phyloP scores from a whole-genome alignment of 1,284 basidiomycete genomes.

The Moniliophthora roreri region DNA sequence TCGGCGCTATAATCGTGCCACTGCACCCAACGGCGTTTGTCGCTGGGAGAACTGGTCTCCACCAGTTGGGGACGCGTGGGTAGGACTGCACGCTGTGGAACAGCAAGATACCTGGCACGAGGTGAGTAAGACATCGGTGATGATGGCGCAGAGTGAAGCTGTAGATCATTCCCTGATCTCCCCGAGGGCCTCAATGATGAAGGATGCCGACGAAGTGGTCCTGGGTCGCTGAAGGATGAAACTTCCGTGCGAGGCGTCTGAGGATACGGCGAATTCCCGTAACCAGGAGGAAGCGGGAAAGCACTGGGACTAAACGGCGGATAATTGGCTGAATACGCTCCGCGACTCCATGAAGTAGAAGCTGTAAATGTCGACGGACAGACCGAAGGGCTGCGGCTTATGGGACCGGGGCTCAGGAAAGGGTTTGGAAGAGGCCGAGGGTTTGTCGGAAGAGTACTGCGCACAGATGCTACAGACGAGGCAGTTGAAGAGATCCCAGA shows the following conservation, averaged over 20 bases:
- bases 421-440: slow-evolving; percentile 13
- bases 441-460: neutral
- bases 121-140: neutral
- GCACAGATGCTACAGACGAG: too few relatives aligned
- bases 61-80: too few relatives aligned
- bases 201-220: neutral
- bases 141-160: neutral
- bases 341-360: neutral
- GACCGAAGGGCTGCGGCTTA: slow-evolving; percentile 3
- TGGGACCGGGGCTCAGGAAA: neutral
- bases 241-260: neutral
- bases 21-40: too few relatives aligned
- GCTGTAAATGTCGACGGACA: neutral
- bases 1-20: too few relatives aligned
- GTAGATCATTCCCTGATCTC: neutral
- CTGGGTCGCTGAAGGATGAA: neutral
- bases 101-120: too few relatives aligned
- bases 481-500: too few relatives aligned
- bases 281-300: slow-evolving; percentile 7
- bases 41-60: too few relatives aligned
- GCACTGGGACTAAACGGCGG: slow-evolving; percentile 4
- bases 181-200: neutral
- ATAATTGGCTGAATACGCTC: neutral
- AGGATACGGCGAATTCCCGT: neutral
- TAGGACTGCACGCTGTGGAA: too few relatives aligned